Evolutionary conservation across 257 asterid species (phyloP).

Genomic region (Coffea eugenioides): DNA sequence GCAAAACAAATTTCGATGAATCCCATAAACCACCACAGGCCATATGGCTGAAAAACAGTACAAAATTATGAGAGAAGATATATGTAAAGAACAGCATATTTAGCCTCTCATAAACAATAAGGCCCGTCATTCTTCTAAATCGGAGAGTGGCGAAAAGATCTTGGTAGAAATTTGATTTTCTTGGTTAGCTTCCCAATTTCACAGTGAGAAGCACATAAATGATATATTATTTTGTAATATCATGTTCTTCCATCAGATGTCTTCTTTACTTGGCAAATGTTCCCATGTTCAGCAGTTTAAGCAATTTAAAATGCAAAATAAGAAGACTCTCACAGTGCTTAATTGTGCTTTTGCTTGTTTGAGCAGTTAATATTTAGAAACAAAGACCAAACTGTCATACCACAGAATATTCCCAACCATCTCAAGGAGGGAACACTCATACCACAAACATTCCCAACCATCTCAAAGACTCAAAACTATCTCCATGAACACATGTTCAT

Average conservation of each 20-base stretch:
- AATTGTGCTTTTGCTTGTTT: neutral
- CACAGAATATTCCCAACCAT: neutral
- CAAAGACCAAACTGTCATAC: too few species aligned
- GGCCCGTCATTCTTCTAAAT: neutral
- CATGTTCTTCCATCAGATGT: neutral
- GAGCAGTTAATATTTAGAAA: neutral
- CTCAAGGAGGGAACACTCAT: neutral
- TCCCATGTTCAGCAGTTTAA: neutral
- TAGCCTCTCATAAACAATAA: neutral
- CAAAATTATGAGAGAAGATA: neutral
- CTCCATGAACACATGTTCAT: neutral
- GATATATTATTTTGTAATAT: neutral
- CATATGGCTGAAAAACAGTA: neutral
- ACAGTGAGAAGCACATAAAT: neutral
- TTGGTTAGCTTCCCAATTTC: neutral
- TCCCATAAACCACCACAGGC: neutral
- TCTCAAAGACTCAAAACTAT: neutral
- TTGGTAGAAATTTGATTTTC: neutral
- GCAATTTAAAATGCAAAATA: neutral
- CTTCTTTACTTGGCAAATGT: neutral
- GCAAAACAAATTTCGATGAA: slow-evolving; percentile 14
- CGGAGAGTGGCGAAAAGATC: too few species aligned
- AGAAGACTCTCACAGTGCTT: neutral
- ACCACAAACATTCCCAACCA: neutral
- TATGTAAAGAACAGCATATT: neutral